Evolutionary conservation across 148 eudicot genomes (phyloP).

Genomic region (Pharnaceum exiguum): DNA sequence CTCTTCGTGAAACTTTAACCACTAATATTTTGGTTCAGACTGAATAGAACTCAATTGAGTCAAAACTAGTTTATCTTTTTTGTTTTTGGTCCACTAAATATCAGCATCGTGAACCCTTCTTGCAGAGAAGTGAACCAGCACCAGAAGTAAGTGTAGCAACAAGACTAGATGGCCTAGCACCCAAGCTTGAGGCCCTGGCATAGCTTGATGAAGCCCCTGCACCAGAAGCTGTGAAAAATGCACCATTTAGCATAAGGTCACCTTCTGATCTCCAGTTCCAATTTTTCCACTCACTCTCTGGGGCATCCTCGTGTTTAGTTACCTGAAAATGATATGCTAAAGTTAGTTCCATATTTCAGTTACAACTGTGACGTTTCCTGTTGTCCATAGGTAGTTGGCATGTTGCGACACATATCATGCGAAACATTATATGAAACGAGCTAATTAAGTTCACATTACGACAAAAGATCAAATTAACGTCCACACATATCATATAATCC

Average conservation of each 20-base stretch:
- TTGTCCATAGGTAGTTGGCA: too few relatives aligned
- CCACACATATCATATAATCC: too few relatives aligned
- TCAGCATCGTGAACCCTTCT: constrained; percentile 57
- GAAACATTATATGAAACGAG: not conserved
- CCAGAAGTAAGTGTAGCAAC: constrained; percentile 39
- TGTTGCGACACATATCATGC: too few relatives aligned
- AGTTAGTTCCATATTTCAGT: not conserved
- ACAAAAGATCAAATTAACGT: too few relatives aligned
- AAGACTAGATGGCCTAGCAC: constrained; percentile 50
- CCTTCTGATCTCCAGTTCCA: constrained; percentile 85
- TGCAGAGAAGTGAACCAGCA: constrained; percentile 57
- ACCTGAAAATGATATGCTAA: constrained; percentile 24
- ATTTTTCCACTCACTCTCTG: constrained; percentile 49
- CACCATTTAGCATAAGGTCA: constrained; percentile 58
- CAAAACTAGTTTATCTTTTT: not conserved
- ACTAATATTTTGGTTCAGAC: not conserved
- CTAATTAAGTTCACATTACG: not conserved
- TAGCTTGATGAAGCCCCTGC: constrained; percentile 59
- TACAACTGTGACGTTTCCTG: too few relatives aligned
- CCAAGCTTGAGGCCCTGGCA: constrained; percentile 68
- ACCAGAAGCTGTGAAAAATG: constrained; percentile 54
- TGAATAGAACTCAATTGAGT: constrained; percentile 10
- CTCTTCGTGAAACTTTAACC: not conserved
- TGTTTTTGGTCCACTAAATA: not conserved
- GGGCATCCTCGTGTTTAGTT: constrained; percentile 66